These are phyloP conservation scores for Aethionema arabicum DNA, from an alignment of 345 rosid species.

Conservation along the genomic window DNA sequence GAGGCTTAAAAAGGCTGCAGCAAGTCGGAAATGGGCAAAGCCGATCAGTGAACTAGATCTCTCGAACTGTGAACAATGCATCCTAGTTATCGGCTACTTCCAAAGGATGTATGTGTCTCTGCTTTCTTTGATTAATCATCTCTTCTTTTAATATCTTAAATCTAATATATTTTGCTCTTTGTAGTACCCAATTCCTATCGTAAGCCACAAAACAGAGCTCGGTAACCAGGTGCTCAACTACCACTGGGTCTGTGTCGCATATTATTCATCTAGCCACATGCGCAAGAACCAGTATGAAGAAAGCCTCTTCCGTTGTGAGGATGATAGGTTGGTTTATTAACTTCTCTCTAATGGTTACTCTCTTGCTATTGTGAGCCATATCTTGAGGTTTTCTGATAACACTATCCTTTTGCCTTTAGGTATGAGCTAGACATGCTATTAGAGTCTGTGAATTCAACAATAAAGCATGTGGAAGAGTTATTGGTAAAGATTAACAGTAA, in stretches of 20 bases:
- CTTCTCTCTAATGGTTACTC: constrained; percentile 6
- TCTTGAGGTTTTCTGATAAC: neutral
- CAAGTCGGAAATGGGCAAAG: constrained; percentile 63
- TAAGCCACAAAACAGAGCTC: constrained; percentile 72
- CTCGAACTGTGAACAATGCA: constrained; percentile 84
- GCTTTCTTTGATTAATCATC: neutral
- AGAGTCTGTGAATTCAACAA: constrained; percentile 77
- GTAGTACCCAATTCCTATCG: constrained; percentile 77
- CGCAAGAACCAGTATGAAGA: constrained; percentile 95
- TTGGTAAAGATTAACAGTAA: constrained; percentile 63
- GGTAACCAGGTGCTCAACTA: constrained; percentile 79
- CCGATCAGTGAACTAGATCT: constrained; percentile 88
- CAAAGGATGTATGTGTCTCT: constrained; percentile 55
- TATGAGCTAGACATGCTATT: constrained; percentile 91
- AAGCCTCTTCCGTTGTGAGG: constrained; percentile 88
- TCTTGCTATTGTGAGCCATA: constrained; percentile 5
- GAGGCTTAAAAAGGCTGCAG: constrained; percentile 58
- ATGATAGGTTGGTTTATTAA: constrained; percentile 63
- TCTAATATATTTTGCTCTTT: constrained; percentile 25
- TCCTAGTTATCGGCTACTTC: constrained; percentile 91
- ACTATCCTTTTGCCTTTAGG: constrained; percentile 45
- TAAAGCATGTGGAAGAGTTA: constrained; percentile 76
- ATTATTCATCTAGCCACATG: constrained; percentile 94
- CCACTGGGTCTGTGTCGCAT: constrained; percentile 92
- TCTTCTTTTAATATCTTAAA: neutral